Conservation (phyloP, 2,329 filamentous ascomycete species). For the Cytospora schulzeri region DNA sequence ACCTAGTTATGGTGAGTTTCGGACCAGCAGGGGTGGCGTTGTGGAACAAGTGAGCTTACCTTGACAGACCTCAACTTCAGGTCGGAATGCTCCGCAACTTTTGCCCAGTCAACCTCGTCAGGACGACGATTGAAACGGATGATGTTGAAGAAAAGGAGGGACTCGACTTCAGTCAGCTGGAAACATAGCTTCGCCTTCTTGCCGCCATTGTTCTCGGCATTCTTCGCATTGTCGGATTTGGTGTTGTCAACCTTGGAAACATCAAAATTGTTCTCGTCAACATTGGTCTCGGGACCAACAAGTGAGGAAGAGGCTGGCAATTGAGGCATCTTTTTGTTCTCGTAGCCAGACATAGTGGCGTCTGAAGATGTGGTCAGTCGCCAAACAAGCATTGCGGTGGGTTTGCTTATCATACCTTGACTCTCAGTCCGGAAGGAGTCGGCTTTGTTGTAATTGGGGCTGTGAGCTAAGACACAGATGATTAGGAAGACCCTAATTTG, state of each 20-base stretch:
- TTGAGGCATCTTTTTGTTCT: not conserved
- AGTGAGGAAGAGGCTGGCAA: not conserved
- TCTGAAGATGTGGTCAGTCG: not conserved
- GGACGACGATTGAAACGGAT: conserved; percentile 19
- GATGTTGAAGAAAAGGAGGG: conserved; percentile 25
- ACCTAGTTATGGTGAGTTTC: conserved; percentile 10
- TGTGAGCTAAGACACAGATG: not conserved
- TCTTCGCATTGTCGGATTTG: not conserved
- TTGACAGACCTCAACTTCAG: conserved; percentile 22
- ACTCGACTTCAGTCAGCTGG: conserved; percentile 17
- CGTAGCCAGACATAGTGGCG: not conserved
- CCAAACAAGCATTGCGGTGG: not conserved
- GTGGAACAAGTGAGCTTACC: conserved; percentile 5
- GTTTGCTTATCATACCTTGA: not conserved
- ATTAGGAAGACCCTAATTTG: not conserved
- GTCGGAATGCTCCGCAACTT: conserved; percentile 17
- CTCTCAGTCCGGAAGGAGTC: not conserved
- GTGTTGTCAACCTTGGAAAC: not conserved
- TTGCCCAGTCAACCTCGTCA: conserved; percentile 1
- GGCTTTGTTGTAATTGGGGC: not conserved
- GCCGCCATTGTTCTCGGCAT: not conserved
- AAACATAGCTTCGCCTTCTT: not conserved
- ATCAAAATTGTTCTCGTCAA: not conserved
- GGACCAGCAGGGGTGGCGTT: too few relatives aligned
- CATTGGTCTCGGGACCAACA: not conserved